These are phyloP conservation scores for Exophiala calicioides DNA, from an alignment of 2,329 filamentous ascomycete species.

Conservation along the genomic window DNA sequence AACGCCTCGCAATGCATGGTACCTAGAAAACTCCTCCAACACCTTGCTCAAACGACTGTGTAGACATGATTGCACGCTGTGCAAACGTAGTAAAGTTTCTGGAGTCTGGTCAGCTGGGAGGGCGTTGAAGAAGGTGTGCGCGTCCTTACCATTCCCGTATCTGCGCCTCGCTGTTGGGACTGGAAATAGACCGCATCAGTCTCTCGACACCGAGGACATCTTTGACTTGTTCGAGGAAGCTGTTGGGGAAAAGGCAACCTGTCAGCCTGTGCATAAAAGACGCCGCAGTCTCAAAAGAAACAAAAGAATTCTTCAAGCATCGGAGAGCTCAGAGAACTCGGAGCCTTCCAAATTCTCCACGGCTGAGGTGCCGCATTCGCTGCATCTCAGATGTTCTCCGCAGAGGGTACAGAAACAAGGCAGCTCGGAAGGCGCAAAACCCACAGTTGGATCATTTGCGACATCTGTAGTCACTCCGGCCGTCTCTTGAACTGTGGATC, in stretches of 20 bases:
- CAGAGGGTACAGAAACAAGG: constrained; percentile 60
- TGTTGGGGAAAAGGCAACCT: constrained; percentile 48
- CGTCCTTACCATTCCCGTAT: constrained; percentile 99
- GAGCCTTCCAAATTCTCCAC: constrained; percentile 34
- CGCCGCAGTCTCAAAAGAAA: constrained; percentile 1
- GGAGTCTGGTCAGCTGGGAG: constrained; percentile 1
- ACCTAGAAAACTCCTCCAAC: constrained; percentile 6
- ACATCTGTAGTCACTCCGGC: constrained; percentile 98
- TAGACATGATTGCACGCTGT: constrained; percentile 91
- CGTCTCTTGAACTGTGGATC: constrained; percentile 88
- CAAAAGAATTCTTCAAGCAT: constrained; percentile 8
- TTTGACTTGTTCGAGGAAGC: constrained; percentile 86
- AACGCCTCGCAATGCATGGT: constrained; percentile 17
- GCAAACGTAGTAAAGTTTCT: constrained; percentile 95
- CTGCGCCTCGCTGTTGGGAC: constrained; percentile 92
- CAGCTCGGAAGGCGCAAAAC: constrained; percentile 50
- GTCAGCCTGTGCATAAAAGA: constrained; percentile 39
- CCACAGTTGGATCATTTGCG: constrained; percentile 96
- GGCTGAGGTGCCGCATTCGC: constrained; percentile 51
- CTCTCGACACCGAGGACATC: constrained; percentile 81
- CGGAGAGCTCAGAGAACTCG: constrained; percentile 4
- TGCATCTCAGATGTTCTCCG: constrained; percentile 58
- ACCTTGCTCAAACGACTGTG: constrained; percentile 26
- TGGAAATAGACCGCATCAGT: constrained; percentile 97
- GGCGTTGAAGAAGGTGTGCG: constrained; percentile 16